Conservation (phyloP, 768 basidiomycete species). For the Leccinellum rugosiceps region DNA sequence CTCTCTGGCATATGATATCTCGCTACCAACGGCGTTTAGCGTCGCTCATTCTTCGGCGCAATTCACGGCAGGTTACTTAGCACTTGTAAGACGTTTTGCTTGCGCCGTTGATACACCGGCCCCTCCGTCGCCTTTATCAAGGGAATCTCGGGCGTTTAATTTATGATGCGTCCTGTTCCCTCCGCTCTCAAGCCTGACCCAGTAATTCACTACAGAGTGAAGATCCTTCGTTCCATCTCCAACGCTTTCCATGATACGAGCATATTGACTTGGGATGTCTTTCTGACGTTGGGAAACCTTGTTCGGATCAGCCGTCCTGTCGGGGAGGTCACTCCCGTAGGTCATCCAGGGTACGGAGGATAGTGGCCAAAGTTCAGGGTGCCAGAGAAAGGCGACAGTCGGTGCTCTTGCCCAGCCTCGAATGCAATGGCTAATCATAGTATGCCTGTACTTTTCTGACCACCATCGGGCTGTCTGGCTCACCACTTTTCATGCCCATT, state of each 20-base stretch:
- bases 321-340: conserved; percentile 51
- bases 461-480: neutral
- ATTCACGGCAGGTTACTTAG: neutral
- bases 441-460: conserved; percentile 47
- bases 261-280: conserved; percentile 10
- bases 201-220: conserved; percentile 5
- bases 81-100: neutral
- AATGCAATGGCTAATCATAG: conserved; percentile 84
- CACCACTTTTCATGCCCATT: neutral
- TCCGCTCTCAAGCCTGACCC: neutral
- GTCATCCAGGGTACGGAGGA: conserved; percentile 53
- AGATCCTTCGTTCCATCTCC: conserved; percentile 1
- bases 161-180: neutral
- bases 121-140: conserved; percentile 6
- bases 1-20: neutral
- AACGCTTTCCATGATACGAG: neutral
- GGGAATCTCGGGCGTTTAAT: neutral
- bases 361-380: conserved; percentile 66
- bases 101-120: neutral
- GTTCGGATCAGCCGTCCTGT: conserved; percentile 30
- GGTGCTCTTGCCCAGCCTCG: conserved; percentile 67
- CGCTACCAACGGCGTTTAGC: neutral
- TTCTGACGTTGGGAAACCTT: conserved; percentile 15
- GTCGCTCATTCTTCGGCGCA: neutral
- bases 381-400: conserved; percentile 59